Evolutionary conservation across 768 basidiomycete genomes (phyloP), one percentile per base, ranked within the genome.

Genomic region (Termitomyces sp.): DNA sequence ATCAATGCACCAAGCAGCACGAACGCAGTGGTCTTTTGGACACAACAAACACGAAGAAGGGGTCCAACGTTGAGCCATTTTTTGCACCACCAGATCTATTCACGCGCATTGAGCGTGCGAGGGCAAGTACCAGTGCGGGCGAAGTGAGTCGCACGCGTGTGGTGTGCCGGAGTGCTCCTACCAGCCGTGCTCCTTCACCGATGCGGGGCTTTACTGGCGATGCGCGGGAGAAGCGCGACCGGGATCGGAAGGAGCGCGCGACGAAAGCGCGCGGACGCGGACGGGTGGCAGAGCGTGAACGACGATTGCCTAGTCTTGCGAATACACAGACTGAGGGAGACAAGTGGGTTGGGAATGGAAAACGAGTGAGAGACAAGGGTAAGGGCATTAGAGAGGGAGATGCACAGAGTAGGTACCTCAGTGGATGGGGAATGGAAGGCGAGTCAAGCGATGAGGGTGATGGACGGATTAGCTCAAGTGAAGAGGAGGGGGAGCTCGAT

Each of bases 111-210:
- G 74, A 73, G 50, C 65, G 71, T 15, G 75, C 73, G 5, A 65
- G 74, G 44, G 68, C 78, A 6, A 63, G 70, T 7, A 67, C 66
- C 30, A 75, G 75, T 48, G 70, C 72, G 39, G 70, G 75, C 15
- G 71, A 75, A 57, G 76, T 91, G 6, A 78, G 76, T 18, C 75
- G 75, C 31, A 82, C 82, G 36, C 75, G 76, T 33, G 89, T 90
- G 31, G 73, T 85, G 47, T 91, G 89, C 67, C 75, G 83, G 54
- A 89, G 88, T 65, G 86, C 88, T 5, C 88, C 89, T 4, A 79
- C 78, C 5, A 89, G 87, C 48, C 78, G 88, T 2, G 74, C 82
- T 0, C 75, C 76, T 11, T 89, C 87, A 7, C 72, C 64, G 31
- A 70, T 70, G 45, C 68, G 75, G 22, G 58, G 72, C 64, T 63